Percentiles rank a stretch among this genome's conserved stretches.
Conservation (phyloP, 2,329 filamentous ascomycete species). For the Elsinoe fawcettii region DNA sequence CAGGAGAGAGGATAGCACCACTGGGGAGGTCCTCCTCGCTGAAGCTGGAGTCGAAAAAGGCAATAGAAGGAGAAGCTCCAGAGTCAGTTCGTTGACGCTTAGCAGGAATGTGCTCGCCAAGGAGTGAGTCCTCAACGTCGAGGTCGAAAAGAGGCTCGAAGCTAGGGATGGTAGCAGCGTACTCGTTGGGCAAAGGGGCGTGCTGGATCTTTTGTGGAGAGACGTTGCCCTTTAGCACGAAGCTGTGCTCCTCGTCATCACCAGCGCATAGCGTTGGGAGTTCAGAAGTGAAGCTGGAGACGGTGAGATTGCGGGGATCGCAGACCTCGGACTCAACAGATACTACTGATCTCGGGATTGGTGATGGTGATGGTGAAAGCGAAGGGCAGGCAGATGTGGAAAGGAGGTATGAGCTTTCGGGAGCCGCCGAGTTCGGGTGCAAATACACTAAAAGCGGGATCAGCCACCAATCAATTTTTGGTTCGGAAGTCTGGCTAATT, state of each 20-base stretch:
- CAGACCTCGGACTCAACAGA: slow-evolving; percentile 63
- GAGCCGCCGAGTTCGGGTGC: slow-evolving; percentile 56
- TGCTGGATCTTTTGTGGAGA: slow-evolving; percentile 26
- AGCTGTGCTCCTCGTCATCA: slow-evolving; percentile 37
- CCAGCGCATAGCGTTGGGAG: slow-evolving; percentile 56
- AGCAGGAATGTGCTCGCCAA: slow-evolving; percentile 38
- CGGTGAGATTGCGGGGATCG: slow-evolving; percentile 82
- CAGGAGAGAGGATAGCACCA: slow-evolving; percentile 16
- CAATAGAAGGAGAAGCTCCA: slow-evolving; percentile 57
- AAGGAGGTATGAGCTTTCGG: slow-evolving; percentile 57
- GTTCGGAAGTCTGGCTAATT: slow-evolving; percentile 16
- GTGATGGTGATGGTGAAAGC: slow-evolving; percentile 77
- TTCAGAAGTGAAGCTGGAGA: slow-evolving; percentile 51
- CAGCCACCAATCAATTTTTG: slow-evolving; percentile 13
- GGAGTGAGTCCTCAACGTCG: slow-evolving; percentile 85
- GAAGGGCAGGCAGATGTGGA: slow-evolving; percentile 70
- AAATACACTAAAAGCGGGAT: slow-evolving; percentile 49
- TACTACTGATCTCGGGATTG: slow-evolving; percentile 60
- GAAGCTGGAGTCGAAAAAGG: slow-evolving; percentile 68
- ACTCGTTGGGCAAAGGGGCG: slow-evolving; percentile 35
- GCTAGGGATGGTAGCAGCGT: slow-evolving; percentile 55
- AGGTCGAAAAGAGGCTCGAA: slow-evolving; percentile 86
- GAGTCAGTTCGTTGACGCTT: slow-evolving; percentile 66
- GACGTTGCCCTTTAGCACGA: slow-evolving; percentile 42
- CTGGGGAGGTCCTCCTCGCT: slow-evolving; percentile 57